Percentiles rank a stretch among this genome's conserved stretches.
Evolutionary conservation across 139 green algal genomes (phyloP).

Genomic region (Bryopsis sp.): DNA sequence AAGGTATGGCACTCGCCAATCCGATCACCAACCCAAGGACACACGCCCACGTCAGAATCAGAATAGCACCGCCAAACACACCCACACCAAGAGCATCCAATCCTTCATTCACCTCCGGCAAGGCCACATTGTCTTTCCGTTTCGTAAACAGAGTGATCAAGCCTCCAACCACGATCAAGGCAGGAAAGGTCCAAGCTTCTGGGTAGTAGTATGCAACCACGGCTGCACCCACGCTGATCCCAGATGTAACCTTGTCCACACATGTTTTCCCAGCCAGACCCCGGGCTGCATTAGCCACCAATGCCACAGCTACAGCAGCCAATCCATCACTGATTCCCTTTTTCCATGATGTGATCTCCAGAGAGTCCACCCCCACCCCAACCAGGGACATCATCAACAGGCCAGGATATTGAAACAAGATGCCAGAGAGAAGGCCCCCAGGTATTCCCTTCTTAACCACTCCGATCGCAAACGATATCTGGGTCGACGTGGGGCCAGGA

Average conservation of each 20-base stretch:
- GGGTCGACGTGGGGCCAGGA: conserved; percentile 83
- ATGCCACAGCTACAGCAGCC: conserved; percentile 61
- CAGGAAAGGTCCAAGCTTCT: conserved; percentile 68
- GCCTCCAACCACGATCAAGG: conserved; percentile 56
- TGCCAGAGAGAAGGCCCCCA: too few relatives aligned
- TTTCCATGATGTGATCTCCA: too few relatives aligned
- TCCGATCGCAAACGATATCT: conserved; percentile 76
- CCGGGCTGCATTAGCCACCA: conserved; percentile 49
- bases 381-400: too few relatives aligned
- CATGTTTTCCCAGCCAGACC: not conserved
- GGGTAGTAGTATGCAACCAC: conserved; percentile 65
- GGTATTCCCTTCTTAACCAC: too few relatives aligned
- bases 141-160: conserved; percentile 41
- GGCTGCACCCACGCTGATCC: conserved; percentile 34
- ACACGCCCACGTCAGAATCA: conserved; percentile 1
- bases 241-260: conserved; percentile 22
- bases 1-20: conserved; percentile 28
- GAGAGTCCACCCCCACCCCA: too few relatives aligned
- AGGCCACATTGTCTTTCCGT: conserved; percentile 29
- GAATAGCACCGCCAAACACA: not conserved
- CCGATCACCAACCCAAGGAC: too few relatives aligned
- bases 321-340: conserved; percentile 39
- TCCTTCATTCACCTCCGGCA: conserved; percentile 13
- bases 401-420: too few relatives aligned
- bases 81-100: too few relatives aligned